These are phyloP conservation scores for Lasiosphaeria ovina DNA, from an alignment of 495 filamentous ascomycete species.

Conservation along the genomic window DNA sequence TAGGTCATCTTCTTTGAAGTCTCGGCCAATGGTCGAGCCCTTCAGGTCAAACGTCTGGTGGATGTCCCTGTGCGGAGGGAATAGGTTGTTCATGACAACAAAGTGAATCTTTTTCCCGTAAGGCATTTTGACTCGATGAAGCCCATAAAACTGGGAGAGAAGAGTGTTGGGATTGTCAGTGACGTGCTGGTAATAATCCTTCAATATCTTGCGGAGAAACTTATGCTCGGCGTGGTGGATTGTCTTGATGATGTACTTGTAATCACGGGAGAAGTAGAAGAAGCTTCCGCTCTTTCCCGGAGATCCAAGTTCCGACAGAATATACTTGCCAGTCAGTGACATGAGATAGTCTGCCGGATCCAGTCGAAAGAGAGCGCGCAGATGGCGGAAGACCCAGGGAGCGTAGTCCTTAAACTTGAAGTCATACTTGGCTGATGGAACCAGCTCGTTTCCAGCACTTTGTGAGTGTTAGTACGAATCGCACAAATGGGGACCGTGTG, in stretches of 20 bases:
- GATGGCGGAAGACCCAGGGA: constrained; percentile 95
- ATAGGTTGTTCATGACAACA: constrained; percentile 99
- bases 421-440: constrained; percentile 97
- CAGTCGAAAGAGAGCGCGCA: constrained; percentile 82
- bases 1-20: constrained; percentile 84
- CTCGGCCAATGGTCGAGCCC: constrained; percentile 91
- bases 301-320: constrained; percentile 93
- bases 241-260: constrained; percentile 99
- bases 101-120: constrained; percentile 99
- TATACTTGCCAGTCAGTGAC: constrained; percentile 98
- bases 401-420: constrained; percentile 99
- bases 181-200: constrained; percentile 92
- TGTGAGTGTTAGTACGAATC: constrained; percentile 13
- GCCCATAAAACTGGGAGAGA: constrained; percentile 95
- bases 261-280: constrained; percentile 99
- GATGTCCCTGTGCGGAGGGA: constrained; percentile 95
- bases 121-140: constrained; percentile 97
- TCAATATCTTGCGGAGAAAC: constrained; percentile 85
- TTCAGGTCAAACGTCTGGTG: constrained; percentile 97
- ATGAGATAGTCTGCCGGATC: constrained; percentile 98
- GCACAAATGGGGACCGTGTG: background rate
- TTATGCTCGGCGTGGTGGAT: constrained; percentile 98
- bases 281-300: constrained; percentile 98
- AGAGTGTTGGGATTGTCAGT: constrained; percentile 91
- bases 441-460: constrained; percentile 93